Evolutionary conservation across 257 asterid species (phyloP).

Genomic region (Solanum appendiculatum): DNA sequence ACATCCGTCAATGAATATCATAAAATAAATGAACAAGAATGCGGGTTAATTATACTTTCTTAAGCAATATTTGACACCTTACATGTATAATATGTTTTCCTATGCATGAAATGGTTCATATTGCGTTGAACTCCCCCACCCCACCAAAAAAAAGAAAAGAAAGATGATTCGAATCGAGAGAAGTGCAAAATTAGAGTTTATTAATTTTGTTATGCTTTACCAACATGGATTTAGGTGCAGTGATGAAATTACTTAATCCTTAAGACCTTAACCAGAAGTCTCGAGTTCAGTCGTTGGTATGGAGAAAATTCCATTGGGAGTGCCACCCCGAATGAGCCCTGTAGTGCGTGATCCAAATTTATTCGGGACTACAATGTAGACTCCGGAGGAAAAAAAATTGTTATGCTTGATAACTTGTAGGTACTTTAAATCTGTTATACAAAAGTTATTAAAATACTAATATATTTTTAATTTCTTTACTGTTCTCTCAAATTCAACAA

Average conservation of each 20-base stretch:
- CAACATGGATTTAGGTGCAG: neutral
- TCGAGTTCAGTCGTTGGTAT: too few species aligned
- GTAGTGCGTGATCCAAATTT: neutral
- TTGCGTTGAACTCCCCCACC: neutral
- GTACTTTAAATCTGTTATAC: neutral
- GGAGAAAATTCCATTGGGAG: neutral
- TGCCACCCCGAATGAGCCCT: fast-evolving
- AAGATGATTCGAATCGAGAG: neutral
- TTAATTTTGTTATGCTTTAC: neutral
- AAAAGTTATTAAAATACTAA: neutral
- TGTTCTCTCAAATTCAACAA: neutral
- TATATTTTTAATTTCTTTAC: neutral
- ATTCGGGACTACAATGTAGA: neutral
- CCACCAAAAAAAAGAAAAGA: neutral
- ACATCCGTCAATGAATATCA: neutral
- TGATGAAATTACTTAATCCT: too few species aligned
- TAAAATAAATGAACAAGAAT: neutral
- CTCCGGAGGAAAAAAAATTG: neutral
- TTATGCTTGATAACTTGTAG: neutral
- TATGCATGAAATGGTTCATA: neutral
- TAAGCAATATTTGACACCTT: neutral
- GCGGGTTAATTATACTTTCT: neutral
- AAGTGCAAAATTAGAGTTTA: neutral
- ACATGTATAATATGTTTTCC: neutral
- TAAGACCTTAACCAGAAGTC: neutral